Base-by-base conservation (phyloP, 495 filamentous ascomycete species). In the Trichodelitschia bisporula region DNA sequence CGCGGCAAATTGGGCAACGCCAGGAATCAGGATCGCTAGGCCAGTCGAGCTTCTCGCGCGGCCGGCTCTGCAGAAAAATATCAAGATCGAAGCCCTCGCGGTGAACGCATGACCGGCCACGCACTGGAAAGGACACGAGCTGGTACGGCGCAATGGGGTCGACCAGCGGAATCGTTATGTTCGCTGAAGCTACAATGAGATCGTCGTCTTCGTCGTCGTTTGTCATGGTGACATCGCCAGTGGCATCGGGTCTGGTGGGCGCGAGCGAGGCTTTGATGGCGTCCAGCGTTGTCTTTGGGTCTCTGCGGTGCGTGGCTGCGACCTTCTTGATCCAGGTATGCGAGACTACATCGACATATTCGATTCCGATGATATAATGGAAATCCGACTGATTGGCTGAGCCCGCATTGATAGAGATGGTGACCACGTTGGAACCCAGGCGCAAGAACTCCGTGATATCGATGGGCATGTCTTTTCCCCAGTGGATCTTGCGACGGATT, bases 11-110 rank as follows among this genome's bases (percentile, higher is more conserved):
- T 0, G 83, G 82, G 41, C 83, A 93, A 24, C 54, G 62, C 77
- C 82, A 89, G 31, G 67, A 62, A 30, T 86, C 77, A n/a, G 26
- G 8, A 8, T 8, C 10, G 26, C 8, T 8, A 0, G 66, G 62
- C 35, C 60, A 55, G 20, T 41, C 61, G 26, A 42, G 53, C 34
- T 40, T 41, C 33, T 45, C 53, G 36, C 47, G 50, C 43, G 49
- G 62, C 0, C 72, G 61, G 0, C 74, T 79, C 10, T 53, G 43
- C 9, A 93, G 59, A 52, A 74, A 91, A 0, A 64, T 79, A 16
- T 78, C 64, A 15, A 86, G 69, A 45, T 93, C 83, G 44, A 93
- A 91, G 45, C 77, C 89, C 48, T 91, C 77, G 20, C 66, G 50
- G 45, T 93, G 83, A 4, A 50, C 50, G 46, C 69, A 75, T 11